Base-by-base conservation (phyloP, 345 rosid genomes). In the Litchi chinensis region DNA sequence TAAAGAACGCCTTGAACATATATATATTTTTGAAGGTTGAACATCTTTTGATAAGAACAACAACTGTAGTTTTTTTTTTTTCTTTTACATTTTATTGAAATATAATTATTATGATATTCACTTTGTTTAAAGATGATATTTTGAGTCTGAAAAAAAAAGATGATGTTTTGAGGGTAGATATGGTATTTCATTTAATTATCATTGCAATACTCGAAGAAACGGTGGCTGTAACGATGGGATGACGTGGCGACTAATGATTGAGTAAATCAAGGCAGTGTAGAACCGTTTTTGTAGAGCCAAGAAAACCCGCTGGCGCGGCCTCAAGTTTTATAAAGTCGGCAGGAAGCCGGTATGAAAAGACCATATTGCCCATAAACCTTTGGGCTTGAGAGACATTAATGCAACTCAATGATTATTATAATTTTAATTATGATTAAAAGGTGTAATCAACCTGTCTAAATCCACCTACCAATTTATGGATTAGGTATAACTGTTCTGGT, bases 251-350 rank as follows among this genome's bases (percentile, higher is more conserved):
- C 0, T 10, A 3, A 3, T 40, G 18, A 76, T 32, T 19, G 66
- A 73, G 0, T 10, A 1, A 6, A 26, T 0, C 2, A 10, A 10
- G 10, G 67, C 37, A 40, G 8, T 0, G 39, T 12, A 37, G 16
- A 62, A 24, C 57, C 10, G 68, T 43, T 6, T 41, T 28, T 5
- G 26, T 24, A 41, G 12, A 4, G 28, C 8, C 28, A 11, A 59
- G 8, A 15, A 65, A 73, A 73, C 44, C 77, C 10, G 62, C 43
- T 41, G 81, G 81, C 77, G 59, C 73, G 37, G 77, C 77, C 77
- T 18, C 77, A 40, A 6, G 73, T 73, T 73, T 54, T 9, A 16
- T 44, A 39, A 71, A 71, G 54, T 46, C 26, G 22, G 48, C 40
- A 10, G 70, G 48, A 8, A 5, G 1, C 13, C 15, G 10, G 0